These are phyloP conservation scores for Moelleriella libera DNA, from an alignment of 2,329 filamentous ascomycete genomes.

Conservation along the genomic window DNA sequence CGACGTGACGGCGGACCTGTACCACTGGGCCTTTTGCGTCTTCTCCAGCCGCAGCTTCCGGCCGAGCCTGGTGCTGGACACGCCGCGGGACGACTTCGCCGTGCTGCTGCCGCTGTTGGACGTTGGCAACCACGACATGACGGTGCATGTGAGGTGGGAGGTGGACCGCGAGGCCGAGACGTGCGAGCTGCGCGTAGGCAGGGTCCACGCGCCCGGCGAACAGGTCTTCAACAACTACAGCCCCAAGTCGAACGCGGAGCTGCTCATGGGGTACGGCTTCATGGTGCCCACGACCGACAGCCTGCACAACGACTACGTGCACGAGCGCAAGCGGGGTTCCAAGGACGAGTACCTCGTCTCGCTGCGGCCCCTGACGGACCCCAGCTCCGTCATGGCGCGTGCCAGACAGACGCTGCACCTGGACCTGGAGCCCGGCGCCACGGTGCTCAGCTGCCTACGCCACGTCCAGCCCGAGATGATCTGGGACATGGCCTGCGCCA, in stretches of 20 bases:
- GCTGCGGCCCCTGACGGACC: conserved; percentile 30
- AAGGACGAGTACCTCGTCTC: conserved; percentile 36
- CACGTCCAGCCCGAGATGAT: conserved; percentile 40
- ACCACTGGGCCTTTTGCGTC: conserved; percentile 50
- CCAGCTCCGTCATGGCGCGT: conserved; percentile 31
- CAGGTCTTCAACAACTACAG: conserved; percentile 62
- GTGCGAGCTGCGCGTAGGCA: conserved; percentile 29
- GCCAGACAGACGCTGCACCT: conserved; percentile 22
- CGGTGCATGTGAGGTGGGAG: conserved; percentile 45
- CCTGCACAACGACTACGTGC: conserved; percentile 46
- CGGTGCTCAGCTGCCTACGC: conserved; percentile 23
- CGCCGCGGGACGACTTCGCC: conserved; percentile 38
- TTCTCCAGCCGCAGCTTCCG: conserved; percentile 53
- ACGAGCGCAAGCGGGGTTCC: conserved; percentile 32
- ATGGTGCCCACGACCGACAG: conserved; percentile 30
- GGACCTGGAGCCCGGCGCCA: conserved; percentile 8
- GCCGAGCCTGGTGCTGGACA: conserved; percentile 37
- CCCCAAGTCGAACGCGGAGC: conserved; percentile 57
- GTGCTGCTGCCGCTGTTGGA: conserved; percentile 59
- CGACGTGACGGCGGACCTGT: conserved; percentile 33
- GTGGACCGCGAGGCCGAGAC: conserved; percentile 21
- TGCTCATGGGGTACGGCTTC: conserved; percentile 51
- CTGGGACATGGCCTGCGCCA: conserved; percentile 29
- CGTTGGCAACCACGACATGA: conserved; percentile 55
- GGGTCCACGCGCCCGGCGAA: conserved; percentile 32